These are phyloP conservation scores for Fusarium liriodendri DNA, from an alignment of 2,329 filamentous ascomycete species.

Conservation along the genomic window DNA sequence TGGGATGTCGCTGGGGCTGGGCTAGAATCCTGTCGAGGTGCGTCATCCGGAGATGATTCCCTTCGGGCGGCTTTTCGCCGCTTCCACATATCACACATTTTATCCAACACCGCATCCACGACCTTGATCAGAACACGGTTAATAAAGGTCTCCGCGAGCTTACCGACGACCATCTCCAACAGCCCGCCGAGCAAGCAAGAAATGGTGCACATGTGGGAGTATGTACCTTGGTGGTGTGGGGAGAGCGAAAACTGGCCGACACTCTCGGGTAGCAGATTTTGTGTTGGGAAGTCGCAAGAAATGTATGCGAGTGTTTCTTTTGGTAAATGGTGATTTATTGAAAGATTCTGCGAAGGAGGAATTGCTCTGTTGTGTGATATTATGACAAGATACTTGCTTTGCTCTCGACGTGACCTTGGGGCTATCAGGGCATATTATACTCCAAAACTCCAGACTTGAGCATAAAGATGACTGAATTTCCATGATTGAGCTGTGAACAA, in stretches of 20 bases:
- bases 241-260: background rate
- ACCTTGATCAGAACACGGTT: background rate
- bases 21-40: background rate
- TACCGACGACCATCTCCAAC: background rate
- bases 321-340: too few relatives aligned
- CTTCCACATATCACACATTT: background rate
- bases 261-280: background rate
- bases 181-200: background rate
- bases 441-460: background rate
- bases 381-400: background rate
- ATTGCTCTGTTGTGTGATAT: too few relatives aligned
- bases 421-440: background rate
- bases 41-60: background rate
- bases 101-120: background rate
- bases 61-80: background rate
- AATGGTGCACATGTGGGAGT: background rate
- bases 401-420: too few relatives aligned
- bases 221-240: background rate
- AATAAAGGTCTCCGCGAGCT: background rate
- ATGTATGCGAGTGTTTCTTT: background rate
- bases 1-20: background rate
- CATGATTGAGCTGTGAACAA: background rate
- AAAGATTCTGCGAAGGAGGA: too few relatives aligned
- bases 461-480: background rate
- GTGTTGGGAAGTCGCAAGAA: background rate